A percentile compares a stretch with the other conserved stretches of the same genome.
These are phyloP conservation scores for Septoria linicola DNA, from an alignment of 2,329 filamentous ascomycete genomes.

Conservation along the genomic window DNA sequence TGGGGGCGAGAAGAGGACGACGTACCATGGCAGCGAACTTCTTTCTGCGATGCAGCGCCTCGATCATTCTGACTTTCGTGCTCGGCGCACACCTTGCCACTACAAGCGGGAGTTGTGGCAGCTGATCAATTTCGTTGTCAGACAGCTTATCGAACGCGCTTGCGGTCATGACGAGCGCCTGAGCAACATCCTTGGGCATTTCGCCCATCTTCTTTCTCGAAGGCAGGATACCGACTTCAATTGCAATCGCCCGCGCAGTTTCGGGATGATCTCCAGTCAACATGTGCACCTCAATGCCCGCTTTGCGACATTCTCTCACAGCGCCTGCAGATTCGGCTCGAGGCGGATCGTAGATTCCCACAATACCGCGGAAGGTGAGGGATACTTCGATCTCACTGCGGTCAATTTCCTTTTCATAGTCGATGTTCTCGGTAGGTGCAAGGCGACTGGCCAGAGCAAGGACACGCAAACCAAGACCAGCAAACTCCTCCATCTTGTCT, in stretches of 20 bases:
- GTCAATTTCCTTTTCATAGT: slow-evolving; percentile 43
- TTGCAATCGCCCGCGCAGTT: slow-evolving; percentile 76
- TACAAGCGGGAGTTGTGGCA: slow-evolving; percentile 74
- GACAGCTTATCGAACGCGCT: slow-evolving; percentile 60
- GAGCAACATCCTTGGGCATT: slow-evolving; percentile 48
- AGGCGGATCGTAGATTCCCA: slow-evolving; percentile 64
- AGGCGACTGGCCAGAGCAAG: slow-evolving; percentile 57
- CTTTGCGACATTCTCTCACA: slow-evolving; percentile 67
- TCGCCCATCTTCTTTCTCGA: slow-evolving; percentile 61
- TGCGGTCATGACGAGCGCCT: slow-evolving; percentile 68
- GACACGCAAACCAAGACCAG: slow-evolving; percentile 62
- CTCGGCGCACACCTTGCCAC: slow-evolving; percentile 80
- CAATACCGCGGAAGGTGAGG: slow-evolving; percentile 58
- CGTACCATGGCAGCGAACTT: slow-evolving; percentile 71
- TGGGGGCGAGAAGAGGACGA: background rate
- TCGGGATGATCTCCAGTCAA: slow-evolving; percentile 78
- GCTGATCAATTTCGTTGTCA: slow-evolving; percentile 69
- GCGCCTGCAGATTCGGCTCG: slow-evolving; percentile 74
- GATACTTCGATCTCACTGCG: slow-evolving; percentile 65
- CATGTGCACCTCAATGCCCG: slow-evolving; percentile 79
- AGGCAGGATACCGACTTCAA: slow-evolving; percentile 72
- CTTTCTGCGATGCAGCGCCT: slow-evolving; percentile 75
- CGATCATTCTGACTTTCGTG: slow-evolving; percentile 89
- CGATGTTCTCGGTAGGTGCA: slow-evolving; percentile 56
- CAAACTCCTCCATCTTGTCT: slow-evolving; percentile 67